A percentile compares a stretch with the other conserved stretches of the same genome.
Evolutionary conservation across 2,329 filamentous ascomycete species (phyloP).

Genomic region (Bipolaris cookei): DNA sequence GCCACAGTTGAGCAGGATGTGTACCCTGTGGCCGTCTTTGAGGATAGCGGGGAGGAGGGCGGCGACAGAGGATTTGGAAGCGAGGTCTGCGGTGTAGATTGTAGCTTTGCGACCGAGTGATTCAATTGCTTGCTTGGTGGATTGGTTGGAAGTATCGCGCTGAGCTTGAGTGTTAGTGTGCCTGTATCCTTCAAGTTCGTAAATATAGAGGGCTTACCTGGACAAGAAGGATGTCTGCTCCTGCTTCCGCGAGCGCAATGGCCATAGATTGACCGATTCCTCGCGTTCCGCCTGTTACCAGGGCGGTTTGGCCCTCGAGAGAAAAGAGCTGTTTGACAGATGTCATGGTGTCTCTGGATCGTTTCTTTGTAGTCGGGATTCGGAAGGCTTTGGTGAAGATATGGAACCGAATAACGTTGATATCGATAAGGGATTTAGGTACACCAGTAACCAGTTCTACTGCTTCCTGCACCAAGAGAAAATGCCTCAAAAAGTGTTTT

Average conservation of each 20-base stretch:
- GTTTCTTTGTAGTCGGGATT: neutral
- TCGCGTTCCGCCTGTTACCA: slow-evolving; percentile 59
- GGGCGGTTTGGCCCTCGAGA: slow-evolving; percentile 57
- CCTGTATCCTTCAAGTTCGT: neutral
- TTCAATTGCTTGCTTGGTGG: slow-evolving; percentile 68
- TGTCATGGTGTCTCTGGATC: slow-evolving; percentile 29
- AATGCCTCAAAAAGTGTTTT: neutral
- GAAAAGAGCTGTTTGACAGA: slow-evolving; percentile 54
- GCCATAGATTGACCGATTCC: slow-evolving; percentile 61
- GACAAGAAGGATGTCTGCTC: slow-evolving; percentile 58
- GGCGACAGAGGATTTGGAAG: slow-evolving; percentile 65
- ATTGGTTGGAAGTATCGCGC: slow-evolving; percentile 62
- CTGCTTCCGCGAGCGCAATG: slow-evolving; percentile 58
- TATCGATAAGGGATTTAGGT: neutral
- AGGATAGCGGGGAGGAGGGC: slow-evolving; percentile 66
- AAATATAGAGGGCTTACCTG: slow-evolving; percentile 46
- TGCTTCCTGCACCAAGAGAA: neutral
- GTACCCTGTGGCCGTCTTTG: slow-evolving; percentile 67
- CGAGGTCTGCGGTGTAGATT: slow-evolving; percentile 74
- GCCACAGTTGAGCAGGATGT: slow-evolving; percentile 84
- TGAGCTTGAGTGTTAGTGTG: slow-evolving; percentile 34
- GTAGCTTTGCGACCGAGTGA: slow-evolving; percentile 68
- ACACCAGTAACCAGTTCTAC: neutral
- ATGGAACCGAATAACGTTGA: neutral
- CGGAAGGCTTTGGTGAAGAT: slow-evolving; percentile 12